phyloP scores from a whole-genome alignment of 1,139 yeast species.

The Yarrowia galli region DNA sequence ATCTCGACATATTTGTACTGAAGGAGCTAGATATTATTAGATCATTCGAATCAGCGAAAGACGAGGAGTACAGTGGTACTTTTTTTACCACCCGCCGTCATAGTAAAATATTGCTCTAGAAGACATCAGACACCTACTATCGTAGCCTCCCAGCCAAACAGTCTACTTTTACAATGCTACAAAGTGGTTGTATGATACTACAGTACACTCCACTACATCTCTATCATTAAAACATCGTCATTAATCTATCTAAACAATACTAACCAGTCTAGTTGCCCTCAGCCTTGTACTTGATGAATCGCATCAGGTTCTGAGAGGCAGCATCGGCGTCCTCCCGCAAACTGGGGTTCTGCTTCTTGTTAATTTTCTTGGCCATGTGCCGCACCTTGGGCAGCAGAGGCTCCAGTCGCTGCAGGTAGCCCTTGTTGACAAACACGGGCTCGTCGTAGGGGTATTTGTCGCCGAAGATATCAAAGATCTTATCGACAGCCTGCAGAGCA shows the following conservation, averaged over 20 bases:
- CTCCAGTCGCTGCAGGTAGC: constrained; percentile 57
- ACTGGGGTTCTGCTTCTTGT: constrained; percentile 65
- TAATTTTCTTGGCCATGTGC: constrained; percentile 66
- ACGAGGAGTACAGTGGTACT: too few species aligned
- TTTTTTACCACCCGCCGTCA: too few species aligned
- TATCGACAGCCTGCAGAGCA: constrained; percentile 67
- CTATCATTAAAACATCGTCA: constrained; percentile 12
- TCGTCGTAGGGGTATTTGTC: constrained; percentile 75
- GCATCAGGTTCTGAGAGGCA: constrained; percentile 66
- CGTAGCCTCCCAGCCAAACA: too few species aligned
- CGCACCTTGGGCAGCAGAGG: constrained; percentile 59
- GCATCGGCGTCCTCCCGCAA: constrained; percentile 75
- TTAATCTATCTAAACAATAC: neutral
- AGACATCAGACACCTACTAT: too few species aligned
- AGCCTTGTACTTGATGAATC: constrained; percentile 78
- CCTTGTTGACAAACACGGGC: constrained; percentile 67
- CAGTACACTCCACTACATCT: too few species aligned
- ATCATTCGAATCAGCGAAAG: too few species aligned
- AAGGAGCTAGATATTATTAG: too few species aligned
- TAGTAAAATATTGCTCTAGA: too few species aligned
- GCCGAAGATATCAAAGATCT: constrained; percentile 80
- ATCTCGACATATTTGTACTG: too few species aligned
- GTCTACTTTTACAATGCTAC: too few species aligned
- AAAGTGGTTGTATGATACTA: too few species aligned
- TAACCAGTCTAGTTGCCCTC: constrained; percentile 7